A percentile compares a stretch with the other conserved stretches of the same genome.
These are phyloP conservation scores for Fusarium liriodendri DNA, from an alignment of 2,329 filamentous ascomycete genomes.

Conservation along the genomic window DNA sequence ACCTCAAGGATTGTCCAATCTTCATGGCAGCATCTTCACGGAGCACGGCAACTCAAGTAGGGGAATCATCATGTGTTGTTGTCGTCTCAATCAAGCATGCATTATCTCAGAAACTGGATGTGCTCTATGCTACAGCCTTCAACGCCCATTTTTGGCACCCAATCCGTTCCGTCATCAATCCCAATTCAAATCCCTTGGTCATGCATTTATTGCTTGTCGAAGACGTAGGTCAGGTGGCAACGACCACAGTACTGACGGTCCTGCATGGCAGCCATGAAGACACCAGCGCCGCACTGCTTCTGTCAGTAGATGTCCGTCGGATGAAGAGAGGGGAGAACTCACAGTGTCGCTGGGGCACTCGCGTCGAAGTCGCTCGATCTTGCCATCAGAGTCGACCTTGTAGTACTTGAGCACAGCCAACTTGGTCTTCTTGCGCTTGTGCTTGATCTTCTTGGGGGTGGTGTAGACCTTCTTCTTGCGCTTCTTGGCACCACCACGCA, in stretches of 20 bases:
- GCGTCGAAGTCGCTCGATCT: constrained; percentile 98
- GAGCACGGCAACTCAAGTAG: background rate
- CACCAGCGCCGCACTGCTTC: constrained; percentile 93
- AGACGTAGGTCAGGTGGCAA: constrained; percentile 80
- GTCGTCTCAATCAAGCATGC: constrained; percentile 52
- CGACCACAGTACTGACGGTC: constrained; percentile 97
- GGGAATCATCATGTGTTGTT: constrained; percentile 2
- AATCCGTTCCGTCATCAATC: constrained; percentile 47
- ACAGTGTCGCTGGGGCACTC: constrained; percentile 95
- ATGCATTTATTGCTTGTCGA: constrained; percentile 71
- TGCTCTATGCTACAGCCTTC: constrained; percentile 56
- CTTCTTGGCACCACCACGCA: constrained; percentile 99
- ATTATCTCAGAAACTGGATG: constrained; percentile 54
- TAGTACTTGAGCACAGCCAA: constrained; percentile 99
- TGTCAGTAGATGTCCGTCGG: constrained; percentile 47
- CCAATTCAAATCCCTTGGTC: constrained; percentile 43
- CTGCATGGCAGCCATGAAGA: constrained; percentile 99
- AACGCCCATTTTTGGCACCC: constrained; percentile 54
- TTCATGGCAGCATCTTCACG: background rate
- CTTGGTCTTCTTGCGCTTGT: constrained; percentile 99
- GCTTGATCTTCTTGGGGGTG: constrained; percentile 99
- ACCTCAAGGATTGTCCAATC: no score
- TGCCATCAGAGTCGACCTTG: constrained; percentile 99
- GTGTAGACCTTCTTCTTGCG: constrained; percentile 99
- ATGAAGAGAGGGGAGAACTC: constrained; percentile 51